Conservation (phyloP, 2,329 filamentous ascomycete species). For the Clonostachys solani region DNA sequence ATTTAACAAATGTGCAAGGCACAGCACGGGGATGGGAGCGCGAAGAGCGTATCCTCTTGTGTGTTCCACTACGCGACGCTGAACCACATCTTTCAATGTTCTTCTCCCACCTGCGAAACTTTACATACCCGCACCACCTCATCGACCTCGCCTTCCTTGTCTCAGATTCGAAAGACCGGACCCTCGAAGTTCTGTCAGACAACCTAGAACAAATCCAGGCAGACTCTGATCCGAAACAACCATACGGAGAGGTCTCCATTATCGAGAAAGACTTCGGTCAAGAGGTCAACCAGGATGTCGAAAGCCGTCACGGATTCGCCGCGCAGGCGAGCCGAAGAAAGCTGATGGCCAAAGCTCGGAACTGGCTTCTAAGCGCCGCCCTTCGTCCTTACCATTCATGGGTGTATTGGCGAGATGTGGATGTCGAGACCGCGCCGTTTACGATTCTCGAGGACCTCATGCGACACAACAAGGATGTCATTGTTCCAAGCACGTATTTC, state of each 20-base stretch:
- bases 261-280: conserved; percentile 99
- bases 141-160: conserved; percentile 97
- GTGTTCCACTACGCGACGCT: conserved; percentile 90
- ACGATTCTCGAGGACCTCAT: conserved; percentile 97
- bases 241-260: conserved; percentile 94
- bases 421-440: conserved; percentile 94
- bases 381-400: conserved; percentile 93
- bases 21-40: conserved; percentile 93
- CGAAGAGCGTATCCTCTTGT: conserved; percentile 91
- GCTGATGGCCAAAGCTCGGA: conserved; percentile 95
- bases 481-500: conserved; percentile 66
- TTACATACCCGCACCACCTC: conserved; percentile 94
- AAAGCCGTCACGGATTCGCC: conserved; percentile 95
- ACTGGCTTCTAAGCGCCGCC: conserved; percentile 93
- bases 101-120: conserved; percentile 93
- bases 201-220: conserved; percentile 77
- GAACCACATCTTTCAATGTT: conserved; percentile 94
- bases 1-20: conserved; percentile 86
- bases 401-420: conserved; percentile 99
- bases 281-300: conserved; percentile 95
- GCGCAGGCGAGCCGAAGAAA: conserved; percentile 92
- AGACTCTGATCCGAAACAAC: conserved; percentile 72
- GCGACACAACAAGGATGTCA: conserved; percentile 98
- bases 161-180: conserved; percentile 94
- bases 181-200: conserved; percentile 69